Evolutionary conservation across 345 rosid species (phyloP).

Genomic region (Hibiscus mutabilis): DNA sequence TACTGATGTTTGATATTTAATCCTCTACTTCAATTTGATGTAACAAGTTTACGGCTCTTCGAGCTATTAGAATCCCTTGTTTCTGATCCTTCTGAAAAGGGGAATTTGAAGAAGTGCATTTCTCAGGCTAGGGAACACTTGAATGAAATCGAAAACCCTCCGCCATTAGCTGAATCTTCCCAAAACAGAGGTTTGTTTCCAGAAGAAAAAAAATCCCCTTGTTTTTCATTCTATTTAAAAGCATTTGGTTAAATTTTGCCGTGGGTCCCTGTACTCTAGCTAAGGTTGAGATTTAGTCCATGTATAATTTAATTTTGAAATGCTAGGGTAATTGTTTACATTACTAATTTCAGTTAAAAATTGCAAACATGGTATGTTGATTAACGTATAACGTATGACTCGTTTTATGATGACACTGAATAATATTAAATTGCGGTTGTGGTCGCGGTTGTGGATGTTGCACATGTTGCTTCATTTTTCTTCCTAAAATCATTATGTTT

Average conservation of each 20-base stretch:
- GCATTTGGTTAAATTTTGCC: not conserved
- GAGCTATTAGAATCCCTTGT: constrained; percentile 47
- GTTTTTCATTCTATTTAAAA: not conserved
- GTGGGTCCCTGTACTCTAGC: not conserved
- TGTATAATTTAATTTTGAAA: not conserved
- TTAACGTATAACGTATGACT: too few species aligned
- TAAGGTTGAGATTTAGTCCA: not conserved
- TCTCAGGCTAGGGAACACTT: constrained; percentile 66
- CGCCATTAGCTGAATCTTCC: constrained; percentile 18
- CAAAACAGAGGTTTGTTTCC: constrained; percentile 37
- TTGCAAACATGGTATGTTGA: not conserved
- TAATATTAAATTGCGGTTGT: too few species aligned
- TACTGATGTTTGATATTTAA: too few species aligned
- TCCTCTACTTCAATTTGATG: too few species aligned
- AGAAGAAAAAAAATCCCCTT: not conserved
- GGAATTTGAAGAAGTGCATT: constrained; percentile 53
- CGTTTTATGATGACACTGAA: too few species aligned
- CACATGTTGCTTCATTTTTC: too few species aligned
- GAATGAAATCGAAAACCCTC: constrained; percentile 33
- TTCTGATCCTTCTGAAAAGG: constrained; percentile 55
- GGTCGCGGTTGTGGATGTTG: too few species aligned
- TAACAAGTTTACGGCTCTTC: constrained; percentile 52
- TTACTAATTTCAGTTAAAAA: not conserved
- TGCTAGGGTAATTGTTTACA: not conserved
- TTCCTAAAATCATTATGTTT: too few species aligned